Evolutionary conservation across 2,329 filamentous ascomycete genomes (phyloP).

Genomic region (Aspergillus tubingensis): DNA sequence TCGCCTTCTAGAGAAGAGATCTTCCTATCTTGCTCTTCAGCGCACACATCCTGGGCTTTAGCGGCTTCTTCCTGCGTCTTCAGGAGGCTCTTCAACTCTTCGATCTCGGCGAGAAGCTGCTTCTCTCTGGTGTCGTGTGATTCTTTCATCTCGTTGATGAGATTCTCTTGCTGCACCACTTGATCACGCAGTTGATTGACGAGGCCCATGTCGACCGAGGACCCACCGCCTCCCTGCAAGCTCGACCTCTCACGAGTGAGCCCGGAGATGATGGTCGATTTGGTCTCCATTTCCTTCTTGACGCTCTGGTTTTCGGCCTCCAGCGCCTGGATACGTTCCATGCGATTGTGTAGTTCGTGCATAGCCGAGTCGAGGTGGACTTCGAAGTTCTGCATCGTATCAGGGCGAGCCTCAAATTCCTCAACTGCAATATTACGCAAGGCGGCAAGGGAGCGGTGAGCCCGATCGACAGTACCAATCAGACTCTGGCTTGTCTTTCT

Average conservation of each 20-base stretch:
- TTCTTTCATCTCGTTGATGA: constrained; percentile 73
- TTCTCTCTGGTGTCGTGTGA: constrained; percentile 72
- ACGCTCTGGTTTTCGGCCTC: constrained; percentile 80
- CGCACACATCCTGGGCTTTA: constrained; percentile 35
- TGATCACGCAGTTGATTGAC: constrained; percentile 85
- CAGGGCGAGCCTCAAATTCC: constrained; percentile 78
- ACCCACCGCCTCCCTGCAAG: constrained; percentile 65
- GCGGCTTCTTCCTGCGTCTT: constrained; percentile 40
- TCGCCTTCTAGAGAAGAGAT: constrained; percentile 70
- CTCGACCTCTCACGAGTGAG: constrained; percentile 90
- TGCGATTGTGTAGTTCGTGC: constrained; percentile 83
- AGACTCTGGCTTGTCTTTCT: constrained; percentile 91
- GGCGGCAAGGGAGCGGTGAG: constrained; percentile 85
- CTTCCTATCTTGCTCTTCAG: constrained; percentile 54
- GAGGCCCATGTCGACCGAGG: constrained; percentile 87
- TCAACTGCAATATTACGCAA: constrained; percentile 86
- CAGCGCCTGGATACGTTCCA: constrained; percentile 85
- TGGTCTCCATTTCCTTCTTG: constrained; percentile 95
- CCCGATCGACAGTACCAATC: constrained; percentile 77
- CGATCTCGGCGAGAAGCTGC: constrained; percentile 71
- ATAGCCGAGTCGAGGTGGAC: constrained; percentile 87
- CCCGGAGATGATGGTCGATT: constrained; percentile 93
- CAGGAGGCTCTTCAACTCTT: constrained; percentile 63
- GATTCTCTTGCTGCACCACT: constrained; percentile 80
- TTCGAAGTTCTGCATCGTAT: constrained; percentile 89